Evolutionary conservation across 805 yeast genomes (phyloP).

Genomic region (Hanseniaspora nectarophila): DNA sequence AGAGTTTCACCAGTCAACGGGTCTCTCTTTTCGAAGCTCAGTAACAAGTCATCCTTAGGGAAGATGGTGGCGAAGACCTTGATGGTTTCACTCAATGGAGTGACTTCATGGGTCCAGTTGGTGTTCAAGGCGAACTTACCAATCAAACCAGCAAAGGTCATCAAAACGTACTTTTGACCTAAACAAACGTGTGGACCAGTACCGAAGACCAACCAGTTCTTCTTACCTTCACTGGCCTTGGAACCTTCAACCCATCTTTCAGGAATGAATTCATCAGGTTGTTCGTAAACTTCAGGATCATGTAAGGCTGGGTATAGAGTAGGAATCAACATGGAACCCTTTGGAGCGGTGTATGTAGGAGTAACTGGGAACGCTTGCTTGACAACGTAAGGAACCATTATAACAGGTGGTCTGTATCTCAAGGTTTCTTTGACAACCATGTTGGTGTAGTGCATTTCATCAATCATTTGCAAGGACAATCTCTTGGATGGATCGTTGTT

Average conservation of each 20-base stretch:
- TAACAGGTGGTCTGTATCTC: slow-evolving; percentile 92
- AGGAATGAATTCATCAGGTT: slow-evolving; percentile 89
- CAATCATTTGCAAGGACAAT: slow-evolving; percentile 62
- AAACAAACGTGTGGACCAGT: slow-evolving; percentile 94
- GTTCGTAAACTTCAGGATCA: slow-evolving; percentile 90
- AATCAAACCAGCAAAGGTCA: slow-evolving; percentile 75
- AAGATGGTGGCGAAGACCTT: slow-evolving; percentile 96
- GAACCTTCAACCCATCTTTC: slow-evolving; percentile 88
- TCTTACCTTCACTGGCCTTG: slow-evolving; percentile 59
- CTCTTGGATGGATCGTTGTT: slow-evolving; percentile 55
- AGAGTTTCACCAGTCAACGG: slow-evolving; percentile 29
- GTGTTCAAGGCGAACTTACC: slow-evolving; percentile 80
- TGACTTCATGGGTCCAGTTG: slow-evolving; percentile 71
- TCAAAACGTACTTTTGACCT: slow-evolving; percentile 87
- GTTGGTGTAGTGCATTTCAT: slow-evolving; percentile 74
- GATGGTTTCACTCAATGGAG: slow-evolving; percentile 78
- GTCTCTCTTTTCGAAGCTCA: slow-evolving; percentile 61
- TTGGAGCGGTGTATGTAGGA: slow-evolving; percentile 79
- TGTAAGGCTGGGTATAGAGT: slow-evolving; percentile 91
- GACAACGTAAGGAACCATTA: slow-evolving; percentile 94
- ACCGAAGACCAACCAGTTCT: slow-evolving; percentile 94
- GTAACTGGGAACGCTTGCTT: slow-evolving; percentile 78
- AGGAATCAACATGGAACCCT: slow-evolving; percentile 94
- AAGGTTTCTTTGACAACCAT: slow-evolving; percentile 86
- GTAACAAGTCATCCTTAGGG: slow-evolving; percentile 88